Conservation (phyloP, 192 early-diverging fungal genomes). For the Umbelopsis sp. region DNA sequence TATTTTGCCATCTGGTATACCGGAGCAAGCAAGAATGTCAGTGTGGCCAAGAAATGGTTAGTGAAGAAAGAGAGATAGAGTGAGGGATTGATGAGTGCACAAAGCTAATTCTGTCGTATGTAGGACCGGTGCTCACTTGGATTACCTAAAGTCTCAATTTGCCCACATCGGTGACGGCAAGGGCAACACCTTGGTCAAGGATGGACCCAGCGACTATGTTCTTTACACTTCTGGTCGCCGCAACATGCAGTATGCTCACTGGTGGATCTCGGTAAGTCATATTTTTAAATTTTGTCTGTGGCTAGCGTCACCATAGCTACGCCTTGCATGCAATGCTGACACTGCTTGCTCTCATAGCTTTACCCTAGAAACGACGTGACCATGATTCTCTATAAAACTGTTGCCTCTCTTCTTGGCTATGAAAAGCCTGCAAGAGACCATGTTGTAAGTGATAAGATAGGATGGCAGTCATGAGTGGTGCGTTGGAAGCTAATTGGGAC, state of each 20-base stretch:
- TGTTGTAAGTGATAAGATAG: conserved; percentile 43
- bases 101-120: conserved; percentile 30
- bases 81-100: conserved; percentile 23
- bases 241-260: conserved; percentile 69
- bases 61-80: background rate
- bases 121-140: conserved; percentile 27
- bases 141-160: conserved; percentile 65
- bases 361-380: conserved; percentile 58
- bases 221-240: conserved; percentile 79
- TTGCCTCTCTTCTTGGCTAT: conserved; percentile 35
- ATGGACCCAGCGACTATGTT: conserved; percentile 75
- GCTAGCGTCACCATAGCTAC: background rate
- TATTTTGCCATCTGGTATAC: conserved; percentile 33
- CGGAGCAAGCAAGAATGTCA: conserved; percentile 35
- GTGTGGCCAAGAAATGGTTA: conserved; percentile 48
- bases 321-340: too few species aligned
- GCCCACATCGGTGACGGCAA: conserved; percentile 64
- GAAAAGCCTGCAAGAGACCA: conserved; percentile 39
- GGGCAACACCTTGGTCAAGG: conserved; percentile 59
- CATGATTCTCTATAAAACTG: conserved; percentile 24
- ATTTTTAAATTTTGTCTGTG: background rate
- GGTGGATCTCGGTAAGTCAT: conserved; percentile 49
- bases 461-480: conserved; percentile 22
- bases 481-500: background rate
- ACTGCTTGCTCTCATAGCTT: conserved; percentile 34